Conservation (phyloP, 1,284 basidiomycete species). For the Ceraceosorus guamensis region DNA sequence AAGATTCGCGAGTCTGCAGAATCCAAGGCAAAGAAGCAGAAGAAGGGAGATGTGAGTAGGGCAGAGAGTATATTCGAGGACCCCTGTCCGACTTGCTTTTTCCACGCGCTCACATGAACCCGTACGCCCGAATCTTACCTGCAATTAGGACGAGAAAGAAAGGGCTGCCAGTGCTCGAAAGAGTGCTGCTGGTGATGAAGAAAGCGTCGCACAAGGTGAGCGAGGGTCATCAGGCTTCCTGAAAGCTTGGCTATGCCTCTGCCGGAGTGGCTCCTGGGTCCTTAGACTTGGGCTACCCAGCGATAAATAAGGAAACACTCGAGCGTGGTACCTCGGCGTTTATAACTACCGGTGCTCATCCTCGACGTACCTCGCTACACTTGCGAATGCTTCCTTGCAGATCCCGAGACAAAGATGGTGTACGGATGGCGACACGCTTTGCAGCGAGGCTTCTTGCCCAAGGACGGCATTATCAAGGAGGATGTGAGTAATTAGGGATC, state of each 20-base stretch:
- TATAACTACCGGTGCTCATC: too few species aligned
- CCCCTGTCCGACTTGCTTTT: too few species aligned
- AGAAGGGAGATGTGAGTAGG: not conserved
- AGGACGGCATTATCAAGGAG: conserved; percentile 3
- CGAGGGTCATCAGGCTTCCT: not conserved
- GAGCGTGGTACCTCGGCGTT: too few species aligned
- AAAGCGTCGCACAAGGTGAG: conserved; percentile 4
- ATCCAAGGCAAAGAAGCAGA: not conserved
- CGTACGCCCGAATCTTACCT: not conserved
- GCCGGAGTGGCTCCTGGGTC: too few species aligned
- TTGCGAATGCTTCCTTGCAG: too few species aligned
- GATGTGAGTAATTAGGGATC: too few species aligned
- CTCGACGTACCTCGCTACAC: too few species aligned
- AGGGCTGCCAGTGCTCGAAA: not conserved
- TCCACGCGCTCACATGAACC: too few species aligned
- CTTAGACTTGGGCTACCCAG: too few species aligned
- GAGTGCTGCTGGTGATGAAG: not conserved
- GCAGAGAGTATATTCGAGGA: not conserved
- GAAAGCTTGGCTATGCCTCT: too few species aligned
- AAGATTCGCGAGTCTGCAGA: not conserved
- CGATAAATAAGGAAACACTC: too few species aligned
- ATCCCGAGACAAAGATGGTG: conserved; percentile 6
- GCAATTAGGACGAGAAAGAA: not conserved
- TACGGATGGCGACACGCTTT: conserved; percentile 7
- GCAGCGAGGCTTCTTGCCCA: conserved; percentile 8